These are phyloP conservation scores for Didymella pomorum DNA, from an alignment of 2,329 filamentous ascomycete species.

Conservation along the genomic window DNA sequence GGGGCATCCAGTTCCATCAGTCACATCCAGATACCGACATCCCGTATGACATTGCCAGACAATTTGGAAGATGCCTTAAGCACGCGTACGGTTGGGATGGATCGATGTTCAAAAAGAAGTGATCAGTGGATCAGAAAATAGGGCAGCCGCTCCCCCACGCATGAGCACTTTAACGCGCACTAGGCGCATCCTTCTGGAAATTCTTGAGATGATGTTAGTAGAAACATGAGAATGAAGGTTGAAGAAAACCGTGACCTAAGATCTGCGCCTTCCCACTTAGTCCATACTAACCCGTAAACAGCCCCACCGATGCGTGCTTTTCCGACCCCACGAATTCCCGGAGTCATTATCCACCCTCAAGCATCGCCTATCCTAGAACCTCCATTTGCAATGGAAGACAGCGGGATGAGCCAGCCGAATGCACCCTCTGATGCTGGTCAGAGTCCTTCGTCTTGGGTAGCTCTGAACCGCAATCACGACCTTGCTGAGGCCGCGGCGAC, in stretches of 20 bases:
- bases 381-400: conserved; percentile 12
- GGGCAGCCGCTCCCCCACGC: too few species aligned
- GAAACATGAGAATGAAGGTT: background rate
- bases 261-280: conserved; percentile 1
- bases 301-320: conserved; percentile 7
- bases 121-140: background rate
- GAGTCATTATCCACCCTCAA: conserved; percentile 15
- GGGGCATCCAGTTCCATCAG: background rate
- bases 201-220: background rate
- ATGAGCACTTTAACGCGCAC: background rate
- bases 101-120: background rate
- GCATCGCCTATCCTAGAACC: conserved; percentile 13
- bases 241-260: background rate
- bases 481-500: conserved; percentile 20
- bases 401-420: conserved; percentile 8
- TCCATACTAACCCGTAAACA: background rate
- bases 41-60: background rate
- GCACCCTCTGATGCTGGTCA: conserved; percentile 23
- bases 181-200: background rate
- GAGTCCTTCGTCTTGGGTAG: conserved; percentile 14
- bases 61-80: background rate
- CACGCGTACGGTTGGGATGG: conserved; percentile 1
- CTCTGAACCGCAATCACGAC: conserved; percentile 22
- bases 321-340: conserved; percentile 16
- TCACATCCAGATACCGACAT: background rate